Evolutionary conservation across 768 basidiomycete genomes (phyloP).

Genomic region (Tubosaeta sp.): DNA sequence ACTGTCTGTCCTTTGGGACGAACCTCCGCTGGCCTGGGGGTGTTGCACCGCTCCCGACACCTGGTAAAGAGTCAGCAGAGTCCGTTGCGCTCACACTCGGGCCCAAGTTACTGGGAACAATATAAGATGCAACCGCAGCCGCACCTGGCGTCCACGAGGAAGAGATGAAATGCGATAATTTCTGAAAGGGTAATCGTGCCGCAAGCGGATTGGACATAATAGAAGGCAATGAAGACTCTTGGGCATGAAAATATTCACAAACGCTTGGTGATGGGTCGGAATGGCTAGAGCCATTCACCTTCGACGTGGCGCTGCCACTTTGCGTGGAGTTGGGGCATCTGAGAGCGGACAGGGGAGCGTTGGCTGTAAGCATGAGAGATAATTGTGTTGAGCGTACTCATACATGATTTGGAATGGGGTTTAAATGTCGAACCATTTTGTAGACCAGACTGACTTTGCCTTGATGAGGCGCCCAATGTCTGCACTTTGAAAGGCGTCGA

Average conservation of each 20-base stretch:
- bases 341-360: constrained; percentile 25
- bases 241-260: constrained; percentile 26
- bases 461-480: constrained; percentile 32
- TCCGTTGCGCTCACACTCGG: constrained; percentile 7
- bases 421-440: constrained; percentile 62
- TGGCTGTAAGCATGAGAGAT: constrained; percentile 33
- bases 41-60: constrained; percentile 8
- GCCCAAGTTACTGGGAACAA: constrained; percentile 16
- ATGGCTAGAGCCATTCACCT: constrained; percentile 27
- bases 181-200: constrained; percentile 56
- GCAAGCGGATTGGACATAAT: constrained; percentile 51
- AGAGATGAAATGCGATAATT: constrained; percentile 58
- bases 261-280: constrained; percentile 6
- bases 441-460: constrained; percentile 20
- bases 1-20: constrained; percentile 62
- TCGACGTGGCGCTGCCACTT: constrained; percentile 23
- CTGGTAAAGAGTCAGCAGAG: constrained; percentile 8
- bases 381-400: constrained; percentile 61
- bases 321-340: constrained; percentile 38
- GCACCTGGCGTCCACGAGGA: constrained; percentile 47
- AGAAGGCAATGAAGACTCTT: constrained; percentile 37
- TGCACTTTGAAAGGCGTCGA: constrained; percentile 33
- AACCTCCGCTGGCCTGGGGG: constrained; percentile 33
- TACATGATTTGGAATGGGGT: constrained; percentile 43
- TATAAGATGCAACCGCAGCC: constrained; percentile 24